Conservation (phyloP, 495 filamentous ascomycete species). For the Copromyces sp. region DNA sequence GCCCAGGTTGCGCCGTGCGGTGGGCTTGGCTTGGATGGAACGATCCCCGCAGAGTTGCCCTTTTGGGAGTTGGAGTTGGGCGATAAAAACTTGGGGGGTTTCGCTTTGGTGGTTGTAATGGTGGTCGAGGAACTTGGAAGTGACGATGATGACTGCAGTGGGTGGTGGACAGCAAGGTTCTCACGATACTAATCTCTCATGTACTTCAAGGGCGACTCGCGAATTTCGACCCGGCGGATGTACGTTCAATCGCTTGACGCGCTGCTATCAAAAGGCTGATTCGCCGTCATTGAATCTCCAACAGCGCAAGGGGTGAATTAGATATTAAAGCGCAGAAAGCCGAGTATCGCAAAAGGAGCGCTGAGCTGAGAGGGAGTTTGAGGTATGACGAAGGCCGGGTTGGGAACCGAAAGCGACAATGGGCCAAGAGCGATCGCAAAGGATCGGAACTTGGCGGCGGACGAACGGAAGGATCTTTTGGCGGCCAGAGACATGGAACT, state of each 20-base stretch:
- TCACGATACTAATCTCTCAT: neutral
- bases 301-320: neutral
- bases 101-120: neutral
- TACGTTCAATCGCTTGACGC: neutral
- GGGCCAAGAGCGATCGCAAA: neutral
- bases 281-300: neutral
- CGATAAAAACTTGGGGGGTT: neutral
- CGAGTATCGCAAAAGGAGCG: neutral
- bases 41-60: neutral
- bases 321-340: neutral
- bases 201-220: no score
- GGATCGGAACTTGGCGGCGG: neutral
- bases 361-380: neutral
- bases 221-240: neutral
- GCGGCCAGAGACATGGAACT: neutral
- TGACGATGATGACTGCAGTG: neutral
- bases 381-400: neutral
- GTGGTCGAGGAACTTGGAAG: neutral
- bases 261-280: neutral
- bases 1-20: neutral
- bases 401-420: neutral
- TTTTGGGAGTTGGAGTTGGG: neutral
- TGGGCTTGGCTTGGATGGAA: neutral
- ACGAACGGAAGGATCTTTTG: neutral
- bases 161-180: neutral